Base-by-base conservation (phyloP, 225 moss, liverwort and hornwort genomes). In the Thuidium tamariscinum region DNA sequence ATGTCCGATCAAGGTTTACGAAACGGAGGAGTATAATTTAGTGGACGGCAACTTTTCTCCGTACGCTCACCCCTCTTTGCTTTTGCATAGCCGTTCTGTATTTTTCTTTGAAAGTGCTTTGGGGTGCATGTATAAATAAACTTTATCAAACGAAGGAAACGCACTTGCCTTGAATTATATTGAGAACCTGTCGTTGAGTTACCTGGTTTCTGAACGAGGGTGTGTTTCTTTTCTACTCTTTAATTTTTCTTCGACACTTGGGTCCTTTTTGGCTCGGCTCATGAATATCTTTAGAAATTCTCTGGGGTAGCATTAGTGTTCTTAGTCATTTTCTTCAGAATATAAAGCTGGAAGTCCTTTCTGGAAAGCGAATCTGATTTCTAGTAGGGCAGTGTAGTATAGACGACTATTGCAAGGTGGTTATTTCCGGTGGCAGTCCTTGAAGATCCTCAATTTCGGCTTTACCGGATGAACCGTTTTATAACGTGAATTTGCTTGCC, bases 1-100 rank as follows among this genome's bases (percentile, higher is more conserved):
- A 80, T 91, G 92, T 82, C 96, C 96, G 27, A 95, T 99, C 49
- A 95, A 92, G 80, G 88, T 95, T 59, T 99, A 96, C 87, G 96
- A 96, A 75, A 99, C 99, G 26, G 97, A 92, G 85, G 99, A 99
- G 63, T 99, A 82, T 83, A 93, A 93, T 82, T 87, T 99, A n/a
- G 97, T 99, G 57, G 99, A 99, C 89, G 99, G 99, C 84, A 97
- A 95, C 89, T 99, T 99, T 90, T 99, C 99, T 88, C 99, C 99
- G 98, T 99, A 90, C 95, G 98, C 92, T 77, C 48, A 71, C 26
- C 36, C 26, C 42, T 69, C 5, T 54, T 80, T 75, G 39, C 76
- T 69, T 80, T 79, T 80, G 61, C 67, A 37, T 54, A 32, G 57
- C 18, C 32, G 41, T 48, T 78, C 49, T n/a, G n/a, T n/a, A n/a